Conservation (phyloP, 345 rosid species). For the Turnera subulata region DNA sequence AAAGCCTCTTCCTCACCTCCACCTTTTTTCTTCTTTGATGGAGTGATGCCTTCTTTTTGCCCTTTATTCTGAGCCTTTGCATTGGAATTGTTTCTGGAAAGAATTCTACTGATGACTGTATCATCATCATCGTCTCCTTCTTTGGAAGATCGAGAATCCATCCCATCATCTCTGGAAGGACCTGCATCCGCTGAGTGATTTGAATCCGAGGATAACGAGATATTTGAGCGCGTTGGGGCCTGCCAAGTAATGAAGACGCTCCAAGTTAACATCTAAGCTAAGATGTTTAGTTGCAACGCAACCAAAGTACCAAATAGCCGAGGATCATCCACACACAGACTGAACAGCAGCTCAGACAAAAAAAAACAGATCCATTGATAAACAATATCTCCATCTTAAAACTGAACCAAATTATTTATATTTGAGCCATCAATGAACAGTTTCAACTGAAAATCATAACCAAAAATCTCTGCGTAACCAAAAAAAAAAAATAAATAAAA, state of each 20-base stretch:
- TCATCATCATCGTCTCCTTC: constrained; percentile 21
- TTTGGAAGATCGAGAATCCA: constrained; percentile 28
- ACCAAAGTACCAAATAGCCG: too few relatives aligned
- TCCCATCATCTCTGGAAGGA: constrained; percentile 27
- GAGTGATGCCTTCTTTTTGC: constrained; percentile 21
- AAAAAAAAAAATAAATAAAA: too few relatives aligned
- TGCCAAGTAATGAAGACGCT: constrained; percentile 25
- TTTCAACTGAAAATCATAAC: too few relatives aligned
- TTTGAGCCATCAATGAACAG: too few relatives aligned
- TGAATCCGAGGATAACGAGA: constrained; percentile 57
- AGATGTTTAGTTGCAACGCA: too few relatives aligned
- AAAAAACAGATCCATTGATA: not conserved
- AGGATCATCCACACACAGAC: too few relatives aligned
- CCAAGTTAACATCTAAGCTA: not conserved
- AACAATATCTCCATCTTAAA: not conserved
- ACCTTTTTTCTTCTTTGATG: constrained; percentile 41
- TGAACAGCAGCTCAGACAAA: not conserved
- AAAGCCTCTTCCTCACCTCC: constrained; percentile 32
- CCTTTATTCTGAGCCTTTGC: constrained; percentile 25
- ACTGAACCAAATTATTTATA: too few relatives aligned
- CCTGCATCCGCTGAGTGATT: constrained; percentile 39
- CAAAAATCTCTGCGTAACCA: too few relatives aligned
- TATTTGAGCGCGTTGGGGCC: constrained; percentile 49
- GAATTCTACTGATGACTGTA: constrained; percentile 18
- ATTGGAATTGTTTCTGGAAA: constrained; percentile 22